Evolutionary conservation across 208 protist species (phyloP), one percentile per base, ranked within the genome.

Genomic region (Kentomonas sorsogonicus): DNA sequence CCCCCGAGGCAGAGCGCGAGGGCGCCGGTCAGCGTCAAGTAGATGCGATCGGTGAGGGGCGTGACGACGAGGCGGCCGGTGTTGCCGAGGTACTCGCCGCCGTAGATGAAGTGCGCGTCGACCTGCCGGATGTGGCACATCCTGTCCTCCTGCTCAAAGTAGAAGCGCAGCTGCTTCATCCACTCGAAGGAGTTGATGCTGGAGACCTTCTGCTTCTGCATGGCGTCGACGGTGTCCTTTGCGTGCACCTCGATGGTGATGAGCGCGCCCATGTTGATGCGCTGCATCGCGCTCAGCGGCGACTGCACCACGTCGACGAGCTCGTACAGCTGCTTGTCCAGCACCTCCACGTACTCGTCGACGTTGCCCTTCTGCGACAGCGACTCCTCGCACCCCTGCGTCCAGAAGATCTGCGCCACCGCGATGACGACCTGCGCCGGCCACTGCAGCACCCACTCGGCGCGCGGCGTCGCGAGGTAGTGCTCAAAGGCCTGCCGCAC

Each of bases 171-270:
- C 72, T 99, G 97, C 58, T 88, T 96, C 43, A 98, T 95, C 97
- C 97, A 99, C 53, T 98, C 96, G 69, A 99, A 99, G 25, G 94
- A 96, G 18, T 75, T 71, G 9, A 69, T 67, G 40, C 43, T 79
- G 15, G 60, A 64, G 16, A 98, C 80, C 23, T 66, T 53, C 23
- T 66, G 54, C 33, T 77, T 44, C 7, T 73, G 40, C 79, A 99
- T 86, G 46, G 61, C 73, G 47, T 85, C 79, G 1, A 95, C 79
- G 6, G 97, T 97, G 66, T 99, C 97, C 66, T 97, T 90, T 11
- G 94, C 92, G 66, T 98, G 96, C 40, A 99, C 96, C 66, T 99
- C 97, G 59, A 98, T 94, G 9, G 96, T 98, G 67, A 99, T 97
- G 41, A 99, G 81, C 50, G 96, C 92, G 41, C 93, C 89, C 72